Percentiles rank a stretch among this genome's conserved stretches.
Conservation (phyloP, 495 filamentous ascomycete species). For the Venustampulla echinocandica region DNA sequence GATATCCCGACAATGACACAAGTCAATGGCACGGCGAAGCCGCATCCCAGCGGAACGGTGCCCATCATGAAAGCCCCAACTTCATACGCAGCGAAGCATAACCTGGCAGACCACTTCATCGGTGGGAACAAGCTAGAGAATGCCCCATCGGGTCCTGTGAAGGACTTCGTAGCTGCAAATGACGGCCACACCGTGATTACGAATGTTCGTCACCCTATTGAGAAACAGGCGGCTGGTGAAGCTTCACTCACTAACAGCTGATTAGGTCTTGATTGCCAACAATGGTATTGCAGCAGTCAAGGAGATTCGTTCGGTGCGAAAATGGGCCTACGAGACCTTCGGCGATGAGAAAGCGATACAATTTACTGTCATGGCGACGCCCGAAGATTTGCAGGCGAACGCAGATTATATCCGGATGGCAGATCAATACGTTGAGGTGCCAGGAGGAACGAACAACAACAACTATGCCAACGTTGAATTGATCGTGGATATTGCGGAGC, state of each 20-base stretch:
- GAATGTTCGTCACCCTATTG: constrained; percentile 55
- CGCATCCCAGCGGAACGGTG: constrained; percentile 27
- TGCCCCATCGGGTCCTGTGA: constrained; percentile 70
- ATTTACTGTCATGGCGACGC: constrained; percentile 99
- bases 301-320: constrained; percentile 94
- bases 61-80: constrained; percentile 40
- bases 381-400: constrained; percentile 96
- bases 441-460: constrained; percentile 99
- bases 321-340: constrained; percentile 99
- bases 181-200: constrained; percentile 97
- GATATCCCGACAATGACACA: constrained; percentile 21
- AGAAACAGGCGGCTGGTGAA: not conserved
- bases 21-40: constrained; percentile 37
- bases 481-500: constrained; percentile 98
- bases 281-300: constrained; percentile 99
- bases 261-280: constrained; percentile 94
- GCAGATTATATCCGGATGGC: constrained; percentile 99
- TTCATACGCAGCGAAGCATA: constrained; percentile 66
- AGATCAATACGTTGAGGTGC: constrained; percentile 97
- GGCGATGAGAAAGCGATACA: constrained; percentile 97
- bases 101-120: constrained; percentile 86
- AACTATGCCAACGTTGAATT: constrained; percentile 99
- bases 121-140: constrained; percentile 80
- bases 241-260: not conserved
- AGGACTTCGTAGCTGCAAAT: constrained; percentile 85